Conservation (phyloP, 2,329 filamentous ascomycete species). For the Cladophialophora chaetospira region DNA sequence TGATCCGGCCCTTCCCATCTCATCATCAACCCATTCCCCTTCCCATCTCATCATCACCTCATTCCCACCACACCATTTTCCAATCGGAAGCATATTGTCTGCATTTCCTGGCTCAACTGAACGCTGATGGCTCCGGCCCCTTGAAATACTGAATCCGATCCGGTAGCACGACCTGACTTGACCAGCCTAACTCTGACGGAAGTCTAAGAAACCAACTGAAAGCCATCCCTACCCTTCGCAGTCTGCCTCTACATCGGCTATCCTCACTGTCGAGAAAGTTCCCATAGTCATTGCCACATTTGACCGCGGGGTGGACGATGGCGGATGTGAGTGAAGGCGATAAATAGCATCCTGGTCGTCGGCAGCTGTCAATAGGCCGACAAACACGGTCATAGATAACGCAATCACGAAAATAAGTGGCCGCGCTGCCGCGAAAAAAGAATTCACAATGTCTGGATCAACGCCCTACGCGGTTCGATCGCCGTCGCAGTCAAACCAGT, state of each 20-base stretch:
- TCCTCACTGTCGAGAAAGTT: background rate
- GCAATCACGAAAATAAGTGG: constrained; percentile 3
- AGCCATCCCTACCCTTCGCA: background rate
- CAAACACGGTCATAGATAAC: constrained; percentile 6
- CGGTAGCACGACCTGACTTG: constrained; percentile 27
- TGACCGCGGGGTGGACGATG: constrained; percentile 17
- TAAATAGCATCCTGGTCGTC: constrained; percentile 20
- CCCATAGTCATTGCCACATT: background rate
- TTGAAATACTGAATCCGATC: constrained; percentile 19
- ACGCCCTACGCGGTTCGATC: constrained; percentile 49
- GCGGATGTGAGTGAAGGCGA: constrained; percentile 19
- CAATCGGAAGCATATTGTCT: constrained; percentile 19
- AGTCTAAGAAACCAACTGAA: constrained; percentile 4
- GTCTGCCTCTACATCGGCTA: constrained; percentile 2
- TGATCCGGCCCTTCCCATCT: constrained; percentile 24
- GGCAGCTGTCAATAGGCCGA: background rate
- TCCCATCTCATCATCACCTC: constrained; percentile 25
- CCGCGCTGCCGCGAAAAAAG: background rate
- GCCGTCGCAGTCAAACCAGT: constrained; percentile 47
- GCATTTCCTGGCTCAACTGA: constrained; percentile 15
- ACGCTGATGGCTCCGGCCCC: constrained; percentile 24
- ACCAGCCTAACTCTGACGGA: constrained; percentile 8
- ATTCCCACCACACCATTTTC: constrained; percentile 16
- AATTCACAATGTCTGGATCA: constrained; percentile 29
- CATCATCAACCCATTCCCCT: constrained; percentile 20